Percentiles rank a stretch among this genome's conserved stretches.
Conservation (phyloP, 2,329 filamentous ascomycete genomes). For the Fusarium agapanthi region DNA sequence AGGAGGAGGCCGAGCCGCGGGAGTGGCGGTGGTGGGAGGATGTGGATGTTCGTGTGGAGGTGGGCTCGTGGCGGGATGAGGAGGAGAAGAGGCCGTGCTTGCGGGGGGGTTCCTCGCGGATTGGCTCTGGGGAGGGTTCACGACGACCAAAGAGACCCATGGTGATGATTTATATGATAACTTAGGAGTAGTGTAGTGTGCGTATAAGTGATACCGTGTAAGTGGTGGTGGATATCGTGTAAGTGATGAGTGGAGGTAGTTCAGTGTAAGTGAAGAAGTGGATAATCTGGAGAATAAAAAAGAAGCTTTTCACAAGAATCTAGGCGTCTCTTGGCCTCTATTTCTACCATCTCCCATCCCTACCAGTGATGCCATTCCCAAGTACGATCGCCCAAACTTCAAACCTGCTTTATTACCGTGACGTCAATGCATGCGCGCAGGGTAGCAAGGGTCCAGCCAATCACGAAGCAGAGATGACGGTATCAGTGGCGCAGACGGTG, state of each 20-base stretch:
- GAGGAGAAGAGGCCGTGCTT: constrained; percentile 50
- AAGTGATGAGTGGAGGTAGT: too few species aligned
- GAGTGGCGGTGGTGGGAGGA: constrained; percentile 29
- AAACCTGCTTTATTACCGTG: constrained; percentile 33
- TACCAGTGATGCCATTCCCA: background rate
- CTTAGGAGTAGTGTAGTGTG: background rate
- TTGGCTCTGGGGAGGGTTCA: constrained; percentile 46
- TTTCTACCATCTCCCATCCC: background rate
- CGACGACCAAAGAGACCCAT: constrained; percentile 48
- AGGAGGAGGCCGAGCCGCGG: constrained; percentile 23
- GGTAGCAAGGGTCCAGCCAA: constrained; percentile 25
- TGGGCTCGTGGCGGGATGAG: constrained; percentile 41
- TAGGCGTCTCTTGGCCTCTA: constrained; percentile 30
- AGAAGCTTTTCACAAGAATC: constrained; percentile 13
- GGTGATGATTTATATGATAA: constrained; percentile 12
- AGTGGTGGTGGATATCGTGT: background rate
- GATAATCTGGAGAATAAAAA: constrained; percentile 8
- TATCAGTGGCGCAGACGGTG: constrained; percentile 16
- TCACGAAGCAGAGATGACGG: constrained; percentile 20
- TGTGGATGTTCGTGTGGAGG: constrained; percentile 39
- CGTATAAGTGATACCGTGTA: background rate
- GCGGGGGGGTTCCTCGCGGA: constrained; percentile 38
- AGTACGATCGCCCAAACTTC: constrained; percentile 1
- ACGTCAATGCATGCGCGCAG: constrained; percentile 26
- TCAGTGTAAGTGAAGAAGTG: background rate